These are phyloP conservation scores for Castanea crenata DNA, from an alignment of 306 rosid species.

Conservation along the genomic window DNA sequence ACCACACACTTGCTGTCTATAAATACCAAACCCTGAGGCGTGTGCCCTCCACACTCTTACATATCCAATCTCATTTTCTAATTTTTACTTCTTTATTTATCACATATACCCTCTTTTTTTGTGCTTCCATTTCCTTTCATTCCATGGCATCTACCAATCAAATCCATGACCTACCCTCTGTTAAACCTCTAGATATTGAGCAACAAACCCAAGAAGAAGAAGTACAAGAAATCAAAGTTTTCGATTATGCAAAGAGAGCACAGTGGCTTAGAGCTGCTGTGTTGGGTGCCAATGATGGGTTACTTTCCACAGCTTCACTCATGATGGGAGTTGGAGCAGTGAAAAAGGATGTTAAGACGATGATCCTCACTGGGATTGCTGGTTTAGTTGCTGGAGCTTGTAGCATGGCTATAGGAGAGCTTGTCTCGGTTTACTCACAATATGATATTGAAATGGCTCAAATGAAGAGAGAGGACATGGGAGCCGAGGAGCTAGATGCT, in stretches of 20 bases:
- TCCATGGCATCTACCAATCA: slow-evolving; percentile 18
- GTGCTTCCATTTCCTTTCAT: neutral
- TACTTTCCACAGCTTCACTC: slow-evolving; percentile 40
- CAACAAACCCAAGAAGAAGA: neutral
- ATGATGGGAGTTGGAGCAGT: slow-evolving; percentile 50
- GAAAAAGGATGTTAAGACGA: slow-evolving; percentile 26
- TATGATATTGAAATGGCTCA: slow-evolving; percentile 39
- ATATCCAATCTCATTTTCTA: neutral
- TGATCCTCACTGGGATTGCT: slow-evolving; percentile 39
- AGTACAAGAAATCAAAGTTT: neutral
- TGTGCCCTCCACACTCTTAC: slow-evolving; percentile 42
- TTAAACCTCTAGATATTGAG: slow-evolving; percentile 7
- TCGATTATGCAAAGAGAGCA: slow-evolving; percentile 37
- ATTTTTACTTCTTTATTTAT: neutral
- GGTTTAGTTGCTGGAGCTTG: slow-evolving; percentile 41
- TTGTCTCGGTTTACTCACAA: slow-evolving; percentile 41
- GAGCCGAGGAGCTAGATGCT: neutral
- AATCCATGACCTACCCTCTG: neutral
- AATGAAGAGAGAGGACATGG: slow-evolving; percentile 22
- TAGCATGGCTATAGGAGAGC: slow-evolving; percentile 49
- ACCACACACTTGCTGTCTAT: neutral
- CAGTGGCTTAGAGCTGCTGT: slow-evolving; percentile 46
- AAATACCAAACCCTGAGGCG: slow-evolving; percentile 26
- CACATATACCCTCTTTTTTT: neutral
- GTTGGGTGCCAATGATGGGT: slow-evolving; percentile 42